These are phyloP conservation scores for Trichoderma guizhouense DNA, from an alignment of 2,329 filamentous ascomycete species.

Conservation along the genomic window DNA sequence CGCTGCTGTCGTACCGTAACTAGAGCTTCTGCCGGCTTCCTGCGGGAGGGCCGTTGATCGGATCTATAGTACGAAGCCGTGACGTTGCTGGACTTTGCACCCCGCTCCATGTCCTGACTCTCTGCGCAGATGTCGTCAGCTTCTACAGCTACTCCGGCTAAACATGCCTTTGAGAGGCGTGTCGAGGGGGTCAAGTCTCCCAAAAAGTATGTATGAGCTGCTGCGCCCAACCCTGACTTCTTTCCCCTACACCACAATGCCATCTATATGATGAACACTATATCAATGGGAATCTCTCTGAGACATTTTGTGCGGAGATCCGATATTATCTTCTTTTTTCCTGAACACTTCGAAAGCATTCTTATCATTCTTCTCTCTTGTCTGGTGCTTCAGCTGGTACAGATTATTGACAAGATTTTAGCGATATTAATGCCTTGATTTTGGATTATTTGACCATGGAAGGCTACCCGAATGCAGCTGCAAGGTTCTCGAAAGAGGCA, in stretches of 20 bases:
- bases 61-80: constrained; percentile 21
- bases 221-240: neutral
- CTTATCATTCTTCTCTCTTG: neutral
- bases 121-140: constrained; percentile 62
- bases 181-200: constrained; percentile 81
- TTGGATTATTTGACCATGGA: constrained; percentile 97
- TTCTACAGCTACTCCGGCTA: constrained; percentile 67
- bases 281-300: constrained; percentile 99
- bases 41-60: constrained; percentile 17
- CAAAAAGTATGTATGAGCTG: constrained; percentile 68
- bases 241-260: constrained; percentile 6
- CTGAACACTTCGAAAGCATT: constrained; percentile 29
- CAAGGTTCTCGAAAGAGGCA: constrained; percentile 90
- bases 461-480: constrained; percentile 87
- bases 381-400: neutral
- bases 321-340: constrained; percentile 61
- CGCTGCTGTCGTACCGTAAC: constrained; percentile 17
- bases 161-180: constrained; percentile 74
- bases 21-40: constrained; percentile 12
- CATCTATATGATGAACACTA: constrained; percentile 70
- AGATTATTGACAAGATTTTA: constrained; percentile 42
- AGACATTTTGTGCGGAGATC: constrained; percentile 86
- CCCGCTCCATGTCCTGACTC: constrained; percentile 16
- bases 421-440: constrained; percentile 92
- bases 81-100: constrained; percentile 5